These are phyloP conservation scores for Amyloporia xantha DNA, from an alignment of 768 basidiomycete genomes.

Conservation along the genomic window DNA sequence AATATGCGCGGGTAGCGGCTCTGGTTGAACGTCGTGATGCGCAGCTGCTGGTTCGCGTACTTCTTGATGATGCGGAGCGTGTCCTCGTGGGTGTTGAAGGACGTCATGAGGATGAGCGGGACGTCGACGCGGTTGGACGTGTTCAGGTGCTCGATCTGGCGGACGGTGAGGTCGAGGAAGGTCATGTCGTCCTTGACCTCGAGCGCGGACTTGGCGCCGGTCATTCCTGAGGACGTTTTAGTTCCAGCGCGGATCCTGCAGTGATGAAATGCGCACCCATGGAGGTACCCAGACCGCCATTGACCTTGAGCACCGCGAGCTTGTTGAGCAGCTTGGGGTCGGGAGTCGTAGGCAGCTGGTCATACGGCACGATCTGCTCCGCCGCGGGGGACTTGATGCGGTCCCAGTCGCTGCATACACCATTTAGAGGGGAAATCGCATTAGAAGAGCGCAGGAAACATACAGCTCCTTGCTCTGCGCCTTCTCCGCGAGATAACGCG, in stretches of 20 bases:
- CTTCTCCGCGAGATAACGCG: constrained; percentile 87
- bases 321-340: constrained; percentile 75
- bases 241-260: neutral
- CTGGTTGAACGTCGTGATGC: constrained; percentile 90
- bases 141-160: constrained; percentile 96
- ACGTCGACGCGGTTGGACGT: constrained; percentile 79
- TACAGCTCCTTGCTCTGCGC: constrained; percentile 86
- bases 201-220: constrained; percentile 85
- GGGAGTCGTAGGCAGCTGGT: constrained; percentile 51
- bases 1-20: constrained; percentile 90
- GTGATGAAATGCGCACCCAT: constrained; percentile 53
- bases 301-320: constrained; percentile 92
- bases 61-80: constrained; percentile 96
- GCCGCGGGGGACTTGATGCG: constrained; percentile 76
- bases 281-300: constrained; percentile 88
- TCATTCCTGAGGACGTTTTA: constrained; percentile 50
- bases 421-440: neutral
- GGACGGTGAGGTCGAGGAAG: constrained; percentile 90
- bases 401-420: constrained; percentile 25
- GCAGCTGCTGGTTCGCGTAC: constrained; percentile 91
- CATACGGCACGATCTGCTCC: constrained; percentile 83
- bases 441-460: constrained; percentile 20
- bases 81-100: constrained; percentile 97
- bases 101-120: constrained; percentile 98
- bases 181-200: constrained; percentile 98